phyloP scores from a whole-genome alignment of 345 rosid species.

The Ceriops tagal region DNA sequence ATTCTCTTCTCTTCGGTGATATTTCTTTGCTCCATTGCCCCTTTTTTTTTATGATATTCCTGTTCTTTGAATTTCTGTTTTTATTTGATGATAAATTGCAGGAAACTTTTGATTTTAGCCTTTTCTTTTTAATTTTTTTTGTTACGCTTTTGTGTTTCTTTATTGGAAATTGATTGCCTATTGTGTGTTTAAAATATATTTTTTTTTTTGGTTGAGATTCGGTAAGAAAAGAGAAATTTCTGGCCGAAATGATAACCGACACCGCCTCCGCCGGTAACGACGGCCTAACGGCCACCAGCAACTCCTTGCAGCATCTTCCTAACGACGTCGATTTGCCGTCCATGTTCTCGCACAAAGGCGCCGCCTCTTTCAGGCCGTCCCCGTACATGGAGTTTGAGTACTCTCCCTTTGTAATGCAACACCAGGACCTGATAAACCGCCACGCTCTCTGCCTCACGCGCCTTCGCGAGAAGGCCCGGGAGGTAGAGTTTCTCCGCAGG shows the following conservation, averaged over 20 bases:
- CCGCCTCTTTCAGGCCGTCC: constrained; percentile 1
- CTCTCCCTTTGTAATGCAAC: constrained; percentile 34
- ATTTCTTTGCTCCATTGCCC: no score
- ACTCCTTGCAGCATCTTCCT: not conserved
- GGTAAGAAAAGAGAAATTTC: not conserved
- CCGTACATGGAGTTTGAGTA: not conserved
- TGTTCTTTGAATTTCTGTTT: not conserved
- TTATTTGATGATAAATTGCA: no score
- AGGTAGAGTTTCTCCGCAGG: constrained; percentile 50
- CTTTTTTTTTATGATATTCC: not conserved
- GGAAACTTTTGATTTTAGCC: no score
- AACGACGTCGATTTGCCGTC: not conserved
- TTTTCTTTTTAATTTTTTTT: not conserved
- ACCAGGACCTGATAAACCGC: constrained; percentile 51
- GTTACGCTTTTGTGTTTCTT: not conserved
- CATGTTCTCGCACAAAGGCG: not conserved
- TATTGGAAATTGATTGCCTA: not conserved
- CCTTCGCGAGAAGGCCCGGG: constrained; percentile 48
- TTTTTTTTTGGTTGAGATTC: not conserved
- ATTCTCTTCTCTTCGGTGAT: no score
- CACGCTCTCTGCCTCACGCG: constrained; percentile 41
- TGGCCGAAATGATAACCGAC: constrained; percentile 29
- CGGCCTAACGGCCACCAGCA: not conserved
- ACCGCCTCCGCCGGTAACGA: constrained; percentile 17
- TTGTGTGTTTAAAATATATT: no score